Conservation (phyloP, 2,329 filamentous ascomycete genomes). For the Neofusicoccum kwambonambiense region DNA sequence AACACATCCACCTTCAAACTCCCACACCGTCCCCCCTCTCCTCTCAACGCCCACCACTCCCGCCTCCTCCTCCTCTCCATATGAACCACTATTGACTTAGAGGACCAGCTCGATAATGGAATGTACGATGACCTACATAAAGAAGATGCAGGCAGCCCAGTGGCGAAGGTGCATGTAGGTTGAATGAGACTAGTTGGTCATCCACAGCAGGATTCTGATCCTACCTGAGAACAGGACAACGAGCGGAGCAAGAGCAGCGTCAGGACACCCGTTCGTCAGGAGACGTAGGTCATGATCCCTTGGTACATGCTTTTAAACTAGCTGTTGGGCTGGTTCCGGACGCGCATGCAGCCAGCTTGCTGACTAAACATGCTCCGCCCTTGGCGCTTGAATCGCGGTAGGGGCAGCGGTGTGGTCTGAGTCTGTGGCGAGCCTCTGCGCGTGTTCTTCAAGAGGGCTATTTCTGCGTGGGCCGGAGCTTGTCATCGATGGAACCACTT, state of each 20-base stretch:
- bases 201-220: slow-evolving; percentile 65
- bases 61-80: slow-evolving; percentile 29
- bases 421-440: not conserved
- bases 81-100: not conserved
- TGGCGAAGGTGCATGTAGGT: slow-evolving; percentile 68
- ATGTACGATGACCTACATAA: slow-evolving; percentile 62
- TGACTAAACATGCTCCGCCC: not conserved
- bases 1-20: slow-evolving; percentile 15
- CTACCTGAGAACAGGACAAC: slow-evolving; percentile 67
- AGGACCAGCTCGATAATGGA: slow-evolving; percentile 41
- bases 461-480: too few species aligned
- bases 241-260: slow-evolving; percentile 62
- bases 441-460: too few species aligned
- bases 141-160: slow-evolving; percentile 63
- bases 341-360: not conserved
- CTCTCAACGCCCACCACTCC: slow-evolving; percentile 24
- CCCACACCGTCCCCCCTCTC: slow-evolving; percentile 20
- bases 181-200: slow-evolving; percentile 67
- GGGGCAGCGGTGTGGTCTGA: not conserved
- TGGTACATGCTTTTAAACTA: slow-evolving; percentile 27
- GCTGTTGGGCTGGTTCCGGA: slow-evolving; percentile 28
- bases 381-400: not conserved
- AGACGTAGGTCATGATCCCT: slow-evolving; percentile 55
- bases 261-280: slow-evolving; percentile 64
- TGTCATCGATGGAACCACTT: too few species aligned